Base-by-base conservation (phyloP, 2,329 filamentous ascomycete species). In the Cercospora zeae-maydis region DNA sequence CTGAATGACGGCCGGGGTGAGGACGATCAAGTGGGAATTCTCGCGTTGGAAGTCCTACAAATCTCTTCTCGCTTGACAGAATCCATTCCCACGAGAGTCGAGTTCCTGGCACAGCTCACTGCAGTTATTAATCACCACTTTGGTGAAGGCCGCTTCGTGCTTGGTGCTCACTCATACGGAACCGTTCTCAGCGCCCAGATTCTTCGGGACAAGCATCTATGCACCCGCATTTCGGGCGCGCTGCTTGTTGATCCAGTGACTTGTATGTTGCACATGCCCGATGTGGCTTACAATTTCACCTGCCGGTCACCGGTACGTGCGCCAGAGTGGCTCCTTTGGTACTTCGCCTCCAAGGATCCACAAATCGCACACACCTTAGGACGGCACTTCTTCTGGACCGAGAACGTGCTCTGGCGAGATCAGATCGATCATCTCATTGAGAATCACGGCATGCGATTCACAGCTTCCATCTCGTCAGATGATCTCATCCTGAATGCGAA, bases 281-380 rank as follows among this genome's bases (percentile, higher is more conserved):
- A 88, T 64, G 86, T 91, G 33, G 86, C 88, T 10, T 90, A 86
- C 78, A 91, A 91, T 75, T 91, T 91, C 72, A 87, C 84, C 10
- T 77, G 81, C 4, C 68, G 70, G 4, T 45, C 65, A 13, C 73
- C 72, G 0, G 63, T 64, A 77, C 83, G 61, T 1, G 87, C 88
- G n/a, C 89, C 88, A 65, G 87, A 91, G 74, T 87, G 84, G 78
- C 83, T 88, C 72, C 77, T 91, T 13, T 88, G 85, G 80, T 91
- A 88, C 69, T 90, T 90, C 72, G 88, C 86, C 5, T 85, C 82
- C 49, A 87, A 82, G 59, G 88, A 91, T 67, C 84, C 86, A 30
- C 86, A 86, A 1, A 85, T 89, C 1, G 83, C 88, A 9, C 82
- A 88, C 61, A 86, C 84, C 9, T 77, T 91, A 0, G 84, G 82